phyloP scores from a whole-genome alignment of 2,329 filamentous ascomycete genomes.

The Septoria linicola region DNA sequence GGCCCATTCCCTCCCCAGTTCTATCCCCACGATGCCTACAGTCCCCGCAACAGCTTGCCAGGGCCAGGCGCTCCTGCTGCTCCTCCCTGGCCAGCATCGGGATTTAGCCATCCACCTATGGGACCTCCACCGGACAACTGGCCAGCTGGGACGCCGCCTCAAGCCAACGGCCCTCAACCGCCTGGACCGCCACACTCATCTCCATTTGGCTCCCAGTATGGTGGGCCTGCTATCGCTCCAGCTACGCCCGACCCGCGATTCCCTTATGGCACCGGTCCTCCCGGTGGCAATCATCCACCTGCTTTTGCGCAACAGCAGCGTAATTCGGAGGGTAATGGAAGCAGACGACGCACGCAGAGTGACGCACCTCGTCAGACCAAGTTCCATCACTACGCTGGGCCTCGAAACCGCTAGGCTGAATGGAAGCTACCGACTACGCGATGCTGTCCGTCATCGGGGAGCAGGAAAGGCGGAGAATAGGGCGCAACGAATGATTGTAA shows the following conservation, averaged over 20 bases:
- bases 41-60: conserved; percentile 23
- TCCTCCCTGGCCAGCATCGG: conserved; percentile 12
- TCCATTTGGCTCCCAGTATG: conserved; percentile 19
- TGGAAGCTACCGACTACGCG: not conserved
- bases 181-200: conserved; percentile 10
- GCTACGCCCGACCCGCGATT: conserved; percentile 26
- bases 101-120: conserved; percentile 13
- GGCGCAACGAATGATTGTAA: too few species aligned
- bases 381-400: conserved; percentile 13
- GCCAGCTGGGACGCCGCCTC: conserved; percentile 7
- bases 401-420: not conserved
- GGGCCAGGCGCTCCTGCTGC: conserved; percentile 7
- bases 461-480: too few species aligned
- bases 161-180: conserved; percentile 7
- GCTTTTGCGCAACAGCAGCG: conserved; percentile 35
- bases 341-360: conserved; percentile 20
- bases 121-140: conserved; percentile 7
- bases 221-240: conserved; percentile 32
- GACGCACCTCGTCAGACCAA: conserved; percentile 15
- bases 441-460: too few species aligned
- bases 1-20: conserved; percentile 17
- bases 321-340: conserved; percentile 15
- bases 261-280: conserved; percentile 16
- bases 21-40: conserved; percentile 13
- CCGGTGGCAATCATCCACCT: conserved; percentile 23